These are phyloP conservation scores for Dothideomycetes sp. DNA, from an alignment of 2,329 filamentous ascomycete species.

Conservation along the genomic window DNA sequence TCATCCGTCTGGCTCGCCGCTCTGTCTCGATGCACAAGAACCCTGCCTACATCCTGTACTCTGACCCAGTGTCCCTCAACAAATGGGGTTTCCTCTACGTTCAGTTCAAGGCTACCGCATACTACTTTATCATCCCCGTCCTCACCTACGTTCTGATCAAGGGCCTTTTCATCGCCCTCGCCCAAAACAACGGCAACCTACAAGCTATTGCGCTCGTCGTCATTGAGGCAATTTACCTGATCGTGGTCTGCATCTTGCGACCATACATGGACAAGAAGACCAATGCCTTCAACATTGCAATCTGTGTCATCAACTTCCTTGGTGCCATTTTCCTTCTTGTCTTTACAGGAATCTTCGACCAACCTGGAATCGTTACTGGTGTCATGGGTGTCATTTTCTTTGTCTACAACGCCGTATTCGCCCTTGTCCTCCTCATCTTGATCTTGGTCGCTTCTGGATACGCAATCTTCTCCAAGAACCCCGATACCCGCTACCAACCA, in stretches of 20 bases:
- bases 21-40: constrained; percentile 90
- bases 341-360: constrained; percentile 77
- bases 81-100: constrained; percentile 98
- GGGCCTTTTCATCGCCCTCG: constrained; percentile 76
- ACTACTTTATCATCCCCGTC: constrained; percentile 83
- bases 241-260: constrained; percentile 66
- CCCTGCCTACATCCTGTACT: constrained; percentile 93
- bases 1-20: constrained; percentile 77
- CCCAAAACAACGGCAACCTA: constrained; percentile 56
- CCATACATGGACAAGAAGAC: constrained; percentile 99
- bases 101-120: constrained; percentile 88
- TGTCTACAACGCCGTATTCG: constrained; percentile 73
- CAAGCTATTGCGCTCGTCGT: constrained; percentile 77
- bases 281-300: constrained; percentile 91
- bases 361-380: constrained; percentile 72
- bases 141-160: constrained; percentile 76
- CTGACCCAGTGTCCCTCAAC: constrained; percentile 85
- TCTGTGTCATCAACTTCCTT: constrained; percentile 79
- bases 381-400: constrained; percentile 86
- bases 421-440: constrained; percentile 71
- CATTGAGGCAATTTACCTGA: constrained; percentile 68
- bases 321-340: constrained; percentile 82
- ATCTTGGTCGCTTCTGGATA: constrained; percentile 68
- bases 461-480: constrained; percentile 82
- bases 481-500: constrained; percentile 86